phyloP scores from a whole-genome alignment of 1,139 yeast genomes.

The Taphrina populina region DNA sequence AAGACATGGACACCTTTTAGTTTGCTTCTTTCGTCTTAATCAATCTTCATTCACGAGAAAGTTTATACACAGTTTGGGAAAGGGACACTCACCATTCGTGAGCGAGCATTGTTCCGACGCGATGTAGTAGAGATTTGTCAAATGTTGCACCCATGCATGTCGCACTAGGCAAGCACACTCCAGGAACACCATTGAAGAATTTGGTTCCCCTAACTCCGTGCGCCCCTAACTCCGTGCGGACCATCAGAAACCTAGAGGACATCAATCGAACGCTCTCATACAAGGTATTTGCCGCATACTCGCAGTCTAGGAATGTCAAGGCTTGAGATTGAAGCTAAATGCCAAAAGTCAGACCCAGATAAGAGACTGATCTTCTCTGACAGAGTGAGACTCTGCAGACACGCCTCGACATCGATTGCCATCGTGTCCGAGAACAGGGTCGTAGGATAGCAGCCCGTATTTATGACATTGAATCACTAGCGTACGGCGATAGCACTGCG shows the following conservation, averaged over 20 bases:
- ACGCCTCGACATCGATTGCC: neutral
- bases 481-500: no score
- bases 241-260: neutral
- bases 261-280: no score
- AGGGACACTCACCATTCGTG: no score
- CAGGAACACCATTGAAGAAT: neutral
- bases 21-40: no score
- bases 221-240: neutral
- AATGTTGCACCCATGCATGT: neutral
- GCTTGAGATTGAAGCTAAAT: no score
- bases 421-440: no score
- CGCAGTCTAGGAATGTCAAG: no score
- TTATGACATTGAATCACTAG: no score
- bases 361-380: neutral
- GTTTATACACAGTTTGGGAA: no score
- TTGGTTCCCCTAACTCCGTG: neutral
- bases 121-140: neutral
- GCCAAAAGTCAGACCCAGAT: neutral
- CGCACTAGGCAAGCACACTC: neutral
- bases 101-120: neutral
- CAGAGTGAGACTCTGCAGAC: neutral
- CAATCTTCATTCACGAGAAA: no score
- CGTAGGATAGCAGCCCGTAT: no score
- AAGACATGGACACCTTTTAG: neutral
- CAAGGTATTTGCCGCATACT: no score